phyloP scores from a whole-genome alignment of 306 rosid genomes.

The Nissolia schottii region DNA sequence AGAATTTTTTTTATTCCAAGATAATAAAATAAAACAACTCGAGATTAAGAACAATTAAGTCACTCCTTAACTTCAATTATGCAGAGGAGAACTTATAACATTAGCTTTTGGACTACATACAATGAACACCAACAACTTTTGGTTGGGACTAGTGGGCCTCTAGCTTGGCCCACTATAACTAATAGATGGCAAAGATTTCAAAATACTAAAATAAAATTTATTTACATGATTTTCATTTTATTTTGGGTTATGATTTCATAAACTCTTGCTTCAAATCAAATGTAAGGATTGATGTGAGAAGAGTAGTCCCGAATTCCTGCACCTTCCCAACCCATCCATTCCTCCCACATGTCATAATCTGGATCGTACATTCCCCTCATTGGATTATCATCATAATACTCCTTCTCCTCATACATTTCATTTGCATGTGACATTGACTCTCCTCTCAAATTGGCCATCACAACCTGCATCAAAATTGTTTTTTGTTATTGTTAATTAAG shows the following conservation, averaged over 20 bases:
- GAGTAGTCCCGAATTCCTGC: slow-evolving; percentile 88
- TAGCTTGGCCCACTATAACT: not conserved
- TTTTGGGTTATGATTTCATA: no score
- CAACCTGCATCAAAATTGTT: slow-evolving; percentile 55
- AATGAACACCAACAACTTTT: slow-evolving; percentile 6
- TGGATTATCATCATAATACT: slow-evolving; percentile 32
- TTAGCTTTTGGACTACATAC: slow-evolving; percentile 21
- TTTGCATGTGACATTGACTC: slow-evolving; percentile 28
- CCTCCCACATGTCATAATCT: slow-evolving; percentile 85
- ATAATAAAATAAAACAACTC: no score
- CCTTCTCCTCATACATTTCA: slow-evolving; percentile 32
- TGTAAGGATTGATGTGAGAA: slow-evolving; percentile 77
- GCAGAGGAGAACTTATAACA: not conserved
- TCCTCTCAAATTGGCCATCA: slow-evolving; percentile 62
- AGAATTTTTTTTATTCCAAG: no score
- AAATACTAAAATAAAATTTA: no score
- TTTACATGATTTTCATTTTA: no score
- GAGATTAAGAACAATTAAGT: not conserved
- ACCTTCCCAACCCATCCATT: slow-evolving; percentile 99
- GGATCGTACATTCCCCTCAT: slow-evolving; percentile 61
- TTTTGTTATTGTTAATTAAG: no score
- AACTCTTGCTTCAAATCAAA: slow-evolving; percentile 35
- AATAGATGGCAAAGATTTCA: not conserved
- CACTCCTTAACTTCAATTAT: slow-evolving; percentile 6
- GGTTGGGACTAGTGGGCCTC: not conserved